Percentiles rank a stretch among this genome's conserved stretches.
These are phyloP conservation scores for Lichenothelia convexa DNA, from an alignment of 495 filamentous ascomycete genomes.

Conservation along the genomic window DNA sequence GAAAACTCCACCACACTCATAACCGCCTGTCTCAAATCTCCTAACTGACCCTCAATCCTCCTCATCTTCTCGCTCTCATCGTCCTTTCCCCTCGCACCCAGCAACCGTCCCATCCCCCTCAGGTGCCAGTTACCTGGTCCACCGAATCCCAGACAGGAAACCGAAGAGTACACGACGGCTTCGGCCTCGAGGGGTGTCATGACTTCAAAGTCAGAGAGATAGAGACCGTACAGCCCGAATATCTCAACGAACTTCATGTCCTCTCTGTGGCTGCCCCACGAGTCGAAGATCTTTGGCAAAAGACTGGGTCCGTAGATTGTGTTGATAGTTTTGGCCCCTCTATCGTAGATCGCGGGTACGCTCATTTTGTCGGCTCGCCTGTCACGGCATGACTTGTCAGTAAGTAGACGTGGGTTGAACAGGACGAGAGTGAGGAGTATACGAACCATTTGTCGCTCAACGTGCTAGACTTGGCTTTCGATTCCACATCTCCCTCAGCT, in stretches of 20 bases:
- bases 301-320: neutral
- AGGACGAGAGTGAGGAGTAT: neutral
- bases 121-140: neutral
- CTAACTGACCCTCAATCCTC: neutral
- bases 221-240: neutral
- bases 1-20: conserved; percentile 1
- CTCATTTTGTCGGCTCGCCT: neutral
- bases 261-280: neutral
- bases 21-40: neutral
- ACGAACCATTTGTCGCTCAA: neutral
- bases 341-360: neutral
- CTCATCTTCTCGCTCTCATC: neutral
- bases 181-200: neutral
- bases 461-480: neutral
- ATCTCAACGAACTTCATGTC: neutral
- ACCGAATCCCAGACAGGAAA: neutral
- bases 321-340: neutral
- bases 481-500: neutral
- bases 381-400: neutral
- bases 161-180: neutral
- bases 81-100: neutral
- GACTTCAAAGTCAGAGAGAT: neutral
- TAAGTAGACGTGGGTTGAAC: neutral
- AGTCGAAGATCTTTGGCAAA: neutral
- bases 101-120: neutral